Evolutionary conservation across 2,329 filamentous ascomycete genomes (phyloP), one percentile per base, ranked within the genome.

Genomic region (Purpureocillium lavendulum): DNA sequence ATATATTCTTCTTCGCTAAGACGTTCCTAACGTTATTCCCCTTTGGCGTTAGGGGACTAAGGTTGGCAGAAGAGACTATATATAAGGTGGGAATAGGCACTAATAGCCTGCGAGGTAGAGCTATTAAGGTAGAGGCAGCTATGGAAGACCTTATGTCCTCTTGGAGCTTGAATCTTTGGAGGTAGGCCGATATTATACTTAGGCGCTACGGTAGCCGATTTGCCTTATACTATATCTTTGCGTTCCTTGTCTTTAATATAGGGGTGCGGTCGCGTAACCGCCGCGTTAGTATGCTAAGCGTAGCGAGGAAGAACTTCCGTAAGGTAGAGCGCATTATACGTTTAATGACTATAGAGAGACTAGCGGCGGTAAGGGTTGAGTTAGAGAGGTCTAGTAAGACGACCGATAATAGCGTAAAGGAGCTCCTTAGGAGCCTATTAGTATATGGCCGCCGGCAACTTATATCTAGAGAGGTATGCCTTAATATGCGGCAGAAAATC

Each of bases 181-280:
- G 14, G 10, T 38, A 14, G 36, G 28, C 36, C 4, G 28, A 32
- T 17, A 32, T 38, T 11, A 46, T 65, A 30, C 29, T 46, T 24
- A 36, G 30, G n/a, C 35, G 44, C 9, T 39, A 42, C 15, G 42
- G 42, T 9, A 40, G 42, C 9, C 42, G 42, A 30, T 41, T 43
- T 18, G 40, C 44, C 2, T 34, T 30, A 6, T 41, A 45, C 30
- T 33, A 36, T 2, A 39, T 45, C 24, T 45, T 45, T 35, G 21
- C 34, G n/a, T 45, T 45, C 30, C 14, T 45, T 11, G 41, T 45
- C 7, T 45, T 45, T 31, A 45, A 44, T 28, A 40, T 46, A 18
- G 29, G 37, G 14, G 36, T 46, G 12, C 34, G 42, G 9, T 46
- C 34, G 38, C 24, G 31, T 14, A 39, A 39, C 14, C 38, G 38